phyloP scores from a whole-genome alignment of 2,329 filamentous ascomycete genomes.

The Paraphoma chrysanthemicola region DNA sequence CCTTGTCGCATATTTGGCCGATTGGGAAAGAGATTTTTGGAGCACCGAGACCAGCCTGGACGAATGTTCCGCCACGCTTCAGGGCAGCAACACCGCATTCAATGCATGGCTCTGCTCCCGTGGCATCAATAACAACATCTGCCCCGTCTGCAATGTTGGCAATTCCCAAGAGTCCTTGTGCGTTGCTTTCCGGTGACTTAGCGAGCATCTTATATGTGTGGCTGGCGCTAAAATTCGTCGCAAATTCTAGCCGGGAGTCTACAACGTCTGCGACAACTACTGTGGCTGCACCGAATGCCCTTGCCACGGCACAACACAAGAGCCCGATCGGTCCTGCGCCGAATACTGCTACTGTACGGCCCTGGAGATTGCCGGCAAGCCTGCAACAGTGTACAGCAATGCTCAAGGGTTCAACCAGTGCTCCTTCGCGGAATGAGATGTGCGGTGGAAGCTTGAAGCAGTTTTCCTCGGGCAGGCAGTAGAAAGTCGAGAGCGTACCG shows the following conservation, averaged over 20 bases:
- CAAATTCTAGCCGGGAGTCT: conserved; percentile 76
- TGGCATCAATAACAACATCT: conserved; percentile 33
- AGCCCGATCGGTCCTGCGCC: conserved; percentile 69
- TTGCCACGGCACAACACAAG: conserved; percentile 81
- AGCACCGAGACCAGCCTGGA: conserved; percentile 31
- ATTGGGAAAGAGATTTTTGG: conserved; percentile 27
- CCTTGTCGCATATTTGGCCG: conserved; percentile 32
- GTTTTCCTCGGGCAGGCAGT: conserved; percentile 20
- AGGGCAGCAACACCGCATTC: conserved; percentile 19
- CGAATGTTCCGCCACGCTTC: conserved; percentile 22
- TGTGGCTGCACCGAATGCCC: conserved; percentile 77
- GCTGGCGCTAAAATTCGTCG: conserved; percentile 62
- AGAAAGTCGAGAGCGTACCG: conserved; percentile 24
- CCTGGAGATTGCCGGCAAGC: conserved; percentile 17
- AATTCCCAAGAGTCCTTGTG: conserved; percentile 2
- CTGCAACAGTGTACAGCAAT: conserved; percentile 25
- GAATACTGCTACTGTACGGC: conserved; percentile 48
- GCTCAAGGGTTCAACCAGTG: conserved; percentile 26
- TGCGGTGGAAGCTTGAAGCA: conserved; percentile 23
- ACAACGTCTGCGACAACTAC: conserved; percentile 84
- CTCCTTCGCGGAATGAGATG: conserved; percentile 21
- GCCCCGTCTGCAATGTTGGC: conserved; percentile 5
- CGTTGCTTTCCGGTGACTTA: conserved; percentile 8
- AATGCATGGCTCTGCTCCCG: conserved; percentile 30
- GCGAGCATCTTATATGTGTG: conserved; percentile 16